Percentiles rank a stretch among this genome's conserved stretches.
These are phyloP conservation scores for Solanum aculeatissimum DNA, from an alignment of 305 asterid species.

Conservation along the genomic window DNA sequence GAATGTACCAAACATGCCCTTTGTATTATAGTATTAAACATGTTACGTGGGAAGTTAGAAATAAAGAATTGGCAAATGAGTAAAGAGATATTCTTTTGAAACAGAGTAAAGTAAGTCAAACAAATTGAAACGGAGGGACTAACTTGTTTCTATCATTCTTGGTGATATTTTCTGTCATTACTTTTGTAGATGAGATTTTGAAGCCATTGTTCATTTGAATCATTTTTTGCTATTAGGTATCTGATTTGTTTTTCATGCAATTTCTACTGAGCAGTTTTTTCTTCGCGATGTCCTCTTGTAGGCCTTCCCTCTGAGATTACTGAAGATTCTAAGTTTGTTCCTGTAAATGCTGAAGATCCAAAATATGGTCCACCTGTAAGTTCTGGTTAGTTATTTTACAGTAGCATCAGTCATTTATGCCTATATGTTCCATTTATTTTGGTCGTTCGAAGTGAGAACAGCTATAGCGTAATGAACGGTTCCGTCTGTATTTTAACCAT, in stretches of 20 bases:
- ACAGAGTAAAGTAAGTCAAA: not conserved
- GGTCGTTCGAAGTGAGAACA: not conserved
- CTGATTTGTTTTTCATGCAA: not conserved
- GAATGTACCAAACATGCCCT: not conserved
- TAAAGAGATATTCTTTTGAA: not conserved
- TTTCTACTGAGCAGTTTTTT: not conserved
- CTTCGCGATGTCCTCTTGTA: conserved; percentile 12
- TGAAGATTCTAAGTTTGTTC: conserved; percentile 86
- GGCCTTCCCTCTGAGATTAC: conserved; percentile 57
- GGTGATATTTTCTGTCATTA: not conserved
- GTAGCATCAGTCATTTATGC: not conserved
- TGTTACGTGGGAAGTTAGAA: not conserved
- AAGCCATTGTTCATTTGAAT: not conserved
- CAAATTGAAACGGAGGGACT: not conserved
- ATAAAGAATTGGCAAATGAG: not conserved
- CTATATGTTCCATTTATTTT: not conserved
- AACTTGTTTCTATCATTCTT: not conserved
- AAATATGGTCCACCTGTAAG: conserved; percentile 94
- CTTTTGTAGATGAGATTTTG: not conserved
- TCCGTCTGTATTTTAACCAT: not conserved
- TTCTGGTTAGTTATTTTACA: conserved; percentile 37
- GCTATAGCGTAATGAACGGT: not conserved
- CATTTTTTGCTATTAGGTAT: not conserved
- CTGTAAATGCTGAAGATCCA: conserved; percentile 56
- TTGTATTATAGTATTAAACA: not conserved